A percentile compares a stretch with the other conserved stretches of the same genome.
Evolutionary conservation across 2,329 filamentous ascomycete species (phyloP).

Genomic region (Claviceps paspali): DNA sequence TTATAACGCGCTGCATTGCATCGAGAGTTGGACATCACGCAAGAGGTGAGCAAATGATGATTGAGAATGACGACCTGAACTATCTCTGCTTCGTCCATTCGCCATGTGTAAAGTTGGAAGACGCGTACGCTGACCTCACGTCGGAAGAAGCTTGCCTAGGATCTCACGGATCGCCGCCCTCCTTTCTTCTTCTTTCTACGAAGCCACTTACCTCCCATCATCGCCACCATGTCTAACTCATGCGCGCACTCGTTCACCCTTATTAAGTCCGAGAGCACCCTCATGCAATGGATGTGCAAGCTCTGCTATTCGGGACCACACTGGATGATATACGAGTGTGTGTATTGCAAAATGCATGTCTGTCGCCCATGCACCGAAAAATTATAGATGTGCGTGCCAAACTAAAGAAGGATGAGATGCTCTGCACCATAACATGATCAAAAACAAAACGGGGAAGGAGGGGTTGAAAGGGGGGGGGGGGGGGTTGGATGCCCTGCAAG

Average conservation of each 20-base stretch:
- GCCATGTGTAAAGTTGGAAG: too few species aligned
- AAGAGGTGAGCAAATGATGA: neutral
- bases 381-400: constrained; percentile 8
- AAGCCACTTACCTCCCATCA: neutral
- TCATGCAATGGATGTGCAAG: constrained; percentile 51
- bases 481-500: too few species aligned
- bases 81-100: too few species aligned
- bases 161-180: neutral
- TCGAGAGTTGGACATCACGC: neutral
- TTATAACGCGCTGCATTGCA: neutral
- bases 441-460: too few species aligned
- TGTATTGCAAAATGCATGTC: constrained; percentile 51
- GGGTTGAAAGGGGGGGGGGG: too few species aligned
- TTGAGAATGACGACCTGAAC: neutral
- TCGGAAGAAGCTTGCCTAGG: neutral
- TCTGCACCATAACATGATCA: too few species aligned
- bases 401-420: neutral
- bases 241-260: constrained; percentile 50
- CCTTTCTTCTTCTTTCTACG: neutral
- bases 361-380: constrained; percentile 41
- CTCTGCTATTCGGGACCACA: constrained; percentile 49
- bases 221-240: constrained; percentile 30
- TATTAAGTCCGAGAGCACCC: constrained; percentile 50
- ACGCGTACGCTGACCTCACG: neutral
- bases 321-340: constrained; percentile 55